Evolutionary conservation across 331 rosid species (phyloP).

Genomic region (Telfairia occidentalis): DNA sequence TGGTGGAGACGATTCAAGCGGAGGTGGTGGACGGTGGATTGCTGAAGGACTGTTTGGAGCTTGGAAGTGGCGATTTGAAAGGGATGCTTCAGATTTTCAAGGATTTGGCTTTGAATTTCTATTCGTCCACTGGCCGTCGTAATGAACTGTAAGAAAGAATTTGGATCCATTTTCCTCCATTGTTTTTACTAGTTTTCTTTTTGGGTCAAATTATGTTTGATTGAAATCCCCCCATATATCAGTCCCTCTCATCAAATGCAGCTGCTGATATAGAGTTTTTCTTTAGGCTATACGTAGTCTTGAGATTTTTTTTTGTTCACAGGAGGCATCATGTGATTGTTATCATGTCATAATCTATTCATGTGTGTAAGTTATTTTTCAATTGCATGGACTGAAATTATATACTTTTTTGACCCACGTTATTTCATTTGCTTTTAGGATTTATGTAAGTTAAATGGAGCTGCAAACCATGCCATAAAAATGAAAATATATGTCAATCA

Average conservation of each 20-base stretch:
- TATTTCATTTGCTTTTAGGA: neutral
- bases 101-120: slow-evolving; percentile 39
- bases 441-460: too few relatives aligned
- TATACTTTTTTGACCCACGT: too few relatives aligned
- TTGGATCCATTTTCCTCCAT: neutral
- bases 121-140: slow-evolving; percentile 4
- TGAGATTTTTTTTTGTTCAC: neutral
- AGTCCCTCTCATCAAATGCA: neutral
- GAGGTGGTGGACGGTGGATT: slow-evolving; percentile 75
- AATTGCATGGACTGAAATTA: neutral
- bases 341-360: neutral
- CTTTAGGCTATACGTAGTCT: neutral
- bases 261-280: neutral
- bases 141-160: slow-evolving; percentile 3
- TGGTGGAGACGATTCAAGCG: slow-evolving; percentile 37
- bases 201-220: neutral
- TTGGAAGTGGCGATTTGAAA: slow-evolving; percentile 54
- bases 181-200: neutral
- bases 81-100: slow-evolving; percentile 42
- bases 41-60: slow-evolving; percentile 57
- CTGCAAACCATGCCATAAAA: too few relatives aligned
- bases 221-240: neutral
- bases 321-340: neutral
- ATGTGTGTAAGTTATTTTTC: neutral
- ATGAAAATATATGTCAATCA: too few relatives aligned